These are phyloP conservation scores for Marchantia polymorpha DNA, from an alignment of 225 moss, liverwort and hornwort species.

Conservation along the genomic window DNA sequence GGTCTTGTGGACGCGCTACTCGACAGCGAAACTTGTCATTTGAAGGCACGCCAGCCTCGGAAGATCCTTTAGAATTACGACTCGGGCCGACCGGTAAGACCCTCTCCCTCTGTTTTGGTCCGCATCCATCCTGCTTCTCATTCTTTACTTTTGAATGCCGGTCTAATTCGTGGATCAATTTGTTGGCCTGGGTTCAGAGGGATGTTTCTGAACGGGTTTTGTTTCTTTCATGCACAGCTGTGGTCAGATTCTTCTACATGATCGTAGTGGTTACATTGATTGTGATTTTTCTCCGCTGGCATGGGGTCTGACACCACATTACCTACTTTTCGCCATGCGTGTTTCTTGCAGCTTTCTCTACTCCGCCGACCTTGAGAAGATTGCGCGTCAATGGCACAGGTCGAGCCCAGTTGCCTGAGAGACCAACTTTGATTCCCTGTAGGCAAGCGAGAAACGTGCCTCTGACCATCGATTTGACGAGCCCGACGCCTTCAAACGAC, in stretches of 20 bases:
- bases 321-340: too few relatives aligned
- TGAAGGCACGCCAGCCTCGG: not conserved
- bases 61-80: slow-evolving; percentile 31
- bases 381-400: not conserved
- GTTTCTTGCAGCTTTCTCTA: not conserved
- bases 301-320: too few relatives aligned
- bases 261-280: not conserved
- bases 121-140: too few relatives aligned
- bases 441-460: not conserved
- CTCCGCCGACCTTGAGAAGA: not conserved
- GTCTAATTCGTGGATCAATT: too few relatives aligned
- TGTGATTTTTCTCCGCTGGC: not conserved
- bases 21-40: slow-evolving; percentile 16
- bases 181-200: too few relatives aligned
- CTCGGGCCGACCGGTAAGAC: slow-evolving; percentile 24
- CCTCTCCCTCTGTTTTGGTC: too few relatives aligned
- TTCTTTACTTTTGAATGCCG: too few relatives aligned
- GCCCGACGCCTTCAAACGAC: slow-evolving; percentile 20
- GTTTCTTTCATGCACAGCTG: too few relatives aligned
- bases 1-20: slow-evolving; percentile 16
- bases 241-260: too few relatives aligned
- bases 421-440: not conserved
- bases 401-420: not conserved
- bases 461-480: slow-evolving; percentile 56
- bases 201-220: too few relatives aligned